Evolutionary conservation across 139 green algal genomes (phyloP).

Genomic region (Picochlorum sp.): DNA sequence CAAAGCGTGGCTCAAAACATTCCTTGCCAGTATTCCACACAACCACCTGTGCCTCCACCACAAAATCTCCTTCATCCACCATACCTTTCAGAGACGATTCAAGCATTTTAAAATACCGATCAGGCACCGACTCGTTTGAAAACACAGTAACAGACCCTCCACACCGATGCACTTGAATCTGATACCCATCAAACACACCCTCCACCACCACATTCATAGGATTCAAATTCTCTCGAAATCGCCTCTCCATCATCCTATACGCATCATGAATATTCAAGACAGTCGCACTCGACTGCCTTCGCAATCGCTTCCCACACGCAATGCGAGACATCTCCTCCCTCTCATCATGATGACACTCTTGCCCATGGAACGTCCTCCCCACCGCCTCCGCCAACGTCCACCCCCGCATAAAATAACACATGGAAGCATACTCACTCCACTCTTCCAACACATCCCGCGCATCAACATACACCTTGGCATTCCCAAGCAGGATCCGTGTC

Average conservation of each 20-base stretch:
- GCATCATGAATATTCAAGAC: slow-evolving; percentile 14
- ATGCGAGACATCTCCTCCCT: no score
- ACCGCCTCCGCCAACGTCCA: slow-evolving; percentile 11
- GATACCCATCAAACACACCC: slow-evolving; percentile 70
- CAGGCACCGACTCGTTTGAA: slow-evolving; percentile 50
- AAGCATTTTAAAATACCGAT: slow-evolving; percentile 16
- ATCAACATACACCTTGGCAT: slow-evolving; percentile 45
- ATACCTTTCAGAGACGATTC: background rate
- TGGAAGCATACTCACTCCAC: slow-evolving; percentile 61
- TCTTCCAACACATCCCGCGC: slow-evolving; percentile 45
- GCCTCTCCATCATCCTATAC: slow-evolving; percentile 25
- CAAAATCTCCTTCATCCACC: slow-evolving; percentile 2
- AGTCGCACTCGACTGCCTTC: no score
- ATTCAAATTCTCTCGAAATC: background rate
- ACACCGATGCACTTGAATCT: slow-evolving; percentile 66
- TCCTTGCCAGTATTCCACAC: slow-evolving; percentile 10
- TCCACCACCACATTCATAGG: slow-evolving; percentile 54
- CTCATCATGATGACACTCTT: slow-evolving; percentile 16
- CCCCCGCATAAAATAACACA: slow-evolving; percentile 26
- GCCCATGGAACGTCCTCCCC: slow-evolving; percentile 34
- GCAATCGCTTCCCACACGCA: no score
- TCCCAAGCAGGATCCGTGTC: slow-evolving; percentile 57
- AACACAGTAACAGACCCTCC: slow-evolving; percentile 40
- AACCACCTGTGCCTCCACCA: slow-evolving; percentile 43
- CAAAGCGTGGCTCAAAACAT: background rate